Evolutionary conservation across 1,284 basidiomycete genomes (phyloP).

Genomic region (Fomitiporia mediterranea): DNA sequence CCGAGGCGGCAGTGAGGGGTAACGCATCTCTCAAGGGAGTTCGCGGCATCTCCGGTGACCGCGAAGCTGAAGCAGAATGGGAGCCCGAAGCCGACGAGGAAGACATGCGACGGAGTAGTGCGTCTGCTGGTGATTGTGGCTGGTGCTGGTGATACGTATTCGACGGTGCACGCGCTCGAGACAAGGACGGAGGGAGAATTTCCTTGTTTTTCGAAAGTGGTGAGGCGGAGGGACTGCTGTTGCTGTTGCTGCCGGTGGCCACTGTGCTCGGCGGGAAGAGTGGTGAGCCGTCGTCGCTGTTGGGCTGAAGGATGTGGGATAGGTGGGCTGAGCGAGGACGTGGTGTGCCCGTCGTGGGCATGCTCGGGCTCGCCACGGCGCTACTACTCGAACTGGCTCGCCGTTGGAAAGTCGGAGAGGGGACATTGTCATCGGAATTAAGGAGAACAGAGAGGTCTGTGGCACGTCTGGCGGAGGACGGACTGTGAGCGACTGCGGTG

Average conservation of each 20-base stretch:
- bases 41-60: conserved; percentile 16
- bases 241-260: background rate
- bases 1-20: background rate
- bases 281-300: conserved; percentile 9
- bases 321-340: conserved; percentile 19
- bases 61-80: conserved; percentile 4
- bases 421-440: conserved; percentile 45
- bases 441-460: conserved; percentile 68
- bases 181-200: conserved; percentile 9
- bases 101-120: conserved; percentile 13
- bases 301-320: conserved; percentile 20
- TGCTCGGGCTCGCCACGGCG: conserved; percentile 13
- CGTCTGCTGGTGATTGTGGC: conserved; percentile 4
- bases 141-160: background rate
- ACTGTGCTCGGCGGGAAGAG: background rate
- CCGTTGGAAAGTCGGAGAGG: conserved; percentile 22
- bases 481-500: conserved; percentile 35
- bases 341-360: conserved; percentile 5
- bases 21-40: conserved; percentile 17
- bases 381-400: conserved; percentile 18
- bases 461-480: conserved; percentile 52
- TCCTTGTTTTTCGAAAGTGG: conserved; percentile 10
- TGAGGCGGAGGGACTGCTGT: conserved; percentile 8
- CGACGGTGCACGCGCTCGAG: conserved; percentile 5
- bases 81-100: conserved; percentile 13